phyloP scores from a whole-genome alignment of 768 basidiomycete genomes.

The Clavaria fumosa region DNA sequence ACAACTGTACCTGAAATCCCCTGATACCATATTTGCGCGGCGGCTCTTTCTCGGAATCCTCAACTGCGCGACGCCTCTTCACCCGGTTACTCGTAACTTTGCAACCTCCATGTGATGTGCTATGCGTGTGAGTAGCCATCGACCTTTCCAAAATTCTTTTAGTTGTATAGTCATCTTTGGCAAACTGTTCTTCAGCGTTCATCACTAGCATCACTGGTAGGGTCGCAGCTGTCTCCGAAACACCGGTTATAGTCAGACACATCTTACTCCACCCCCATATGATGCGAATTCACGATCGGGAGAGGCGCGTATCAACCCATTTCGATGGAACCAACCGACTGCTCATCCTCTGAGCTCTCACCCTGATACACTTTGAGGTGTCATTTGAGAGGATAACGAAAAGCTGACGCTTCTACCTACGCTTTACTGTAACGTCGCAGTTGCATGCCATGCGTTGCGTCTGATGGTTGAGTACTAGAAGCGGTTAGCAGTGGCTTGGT shows the following conservation, averaged over 20 bases:
- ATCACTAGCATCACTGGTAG: background rate
- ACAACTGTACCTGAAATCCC: too few relatives aligned
- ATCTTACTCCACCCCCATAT: conserved; percentile 14
- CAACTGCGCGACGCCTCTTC: too few relatives aligned
- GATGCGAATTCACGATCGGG: conserved; percentile 27
- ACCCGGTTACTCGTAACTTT: background rate
- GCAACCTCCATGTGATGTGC: background rate
- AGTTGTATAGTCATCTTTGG: background rate
- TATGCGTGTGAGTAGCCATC: background rate
- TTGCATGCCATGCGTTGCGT: too few relatives aligned
- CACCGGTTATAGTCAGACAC: background rate
- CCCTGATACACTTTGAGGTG: conserved; percentile 36
- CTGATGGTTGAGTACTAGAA: too few relatives aligned
- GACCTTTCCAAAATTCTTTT: background rate
- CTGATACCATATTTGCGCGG: too few relatives aligned
- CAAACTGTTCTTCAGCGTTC: background rate
- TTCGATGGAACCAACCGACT: background rate
- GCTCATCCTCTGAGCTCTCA: conserved; percentile 18
- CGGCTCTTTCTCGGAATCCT: too few relatives aligned
- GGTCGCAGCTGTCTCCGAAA: background rate
- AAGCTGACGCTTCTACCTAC: conserved; percentile 39
- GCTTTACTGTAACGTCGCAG: too few relatives aligned
- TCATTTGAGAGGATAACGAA: conserved; percentile 39
- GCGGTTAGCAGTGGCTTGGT: too few relatives aligned
- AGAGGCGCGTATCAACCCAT: conserved; percentile 14